Percentiles rank a stretch among this genome's conserved stretches.
Evolutionary conservation across 116 monocot species (phyloP).

Genomic region (Trichopus zeylanicus): DNA sequence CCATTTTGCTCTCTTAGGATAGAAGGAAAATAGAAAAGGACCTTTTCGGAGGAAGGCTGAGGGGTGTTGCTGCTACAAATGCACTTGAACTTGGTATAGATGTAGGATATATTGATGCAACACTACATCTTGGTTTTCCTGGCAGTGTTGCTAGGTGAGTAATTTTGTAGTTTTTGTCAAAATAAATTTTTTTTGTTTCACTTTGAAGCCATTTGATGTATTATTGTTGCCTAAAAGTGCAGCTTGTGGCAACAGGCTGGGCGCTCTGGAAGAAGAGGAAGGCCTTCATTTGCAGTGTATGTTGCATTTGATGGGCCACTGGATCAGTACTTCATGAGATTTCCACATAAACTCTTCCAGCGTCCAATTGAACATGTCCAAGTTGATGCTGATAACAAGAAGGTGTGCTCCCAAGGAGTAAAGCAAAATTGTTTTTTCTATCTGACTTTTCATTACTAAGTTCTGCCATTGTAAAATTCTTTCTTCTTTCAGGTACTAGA

Average conservation of each 20-base stretch:
- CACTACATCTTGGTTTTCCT: constrained; percentile 98
- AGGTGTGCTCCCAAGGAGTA: constrained; percentile 25
- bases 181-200: background rate
- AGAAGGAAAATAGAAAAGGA: constrained; percentile 79
- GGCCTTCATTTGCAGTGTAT: constrained; percentile 70
- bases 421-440: background rate
- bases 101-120: constrained; percentile 90
- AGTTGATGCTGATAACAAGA: constrained; percentile 74
- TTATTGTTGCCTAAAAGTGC: constrained; percentile 18
- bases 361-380: constrained; percentile 65
- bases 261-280: constrained; percentile 80
- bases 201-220: background rate
- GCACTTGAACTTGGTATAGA: constrained; percentile 97
- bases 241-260: constrained; percentile 99
- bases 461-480: background rate
- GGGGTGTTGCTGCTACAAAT: constrained; percentile 92
- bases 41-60: constrained; percentile 70
- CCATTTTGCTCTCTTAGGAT: constrained; percentile 24
- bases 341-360: constrained; percentile 67
- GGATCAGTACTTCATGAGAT: constrained; percentile 98
- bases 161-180: background rate
- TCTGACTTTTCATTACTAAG: background rate
- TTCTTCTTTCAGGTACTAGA: constrained; percentile 49
- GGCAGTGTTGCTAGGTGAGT: constrained; percentile 82
- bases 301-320: constrained; percentile 94